phyloP scores from a whole-genome alignment of 495 filamentous ascomycete genomes.

The Cercophora samala region DNA sequence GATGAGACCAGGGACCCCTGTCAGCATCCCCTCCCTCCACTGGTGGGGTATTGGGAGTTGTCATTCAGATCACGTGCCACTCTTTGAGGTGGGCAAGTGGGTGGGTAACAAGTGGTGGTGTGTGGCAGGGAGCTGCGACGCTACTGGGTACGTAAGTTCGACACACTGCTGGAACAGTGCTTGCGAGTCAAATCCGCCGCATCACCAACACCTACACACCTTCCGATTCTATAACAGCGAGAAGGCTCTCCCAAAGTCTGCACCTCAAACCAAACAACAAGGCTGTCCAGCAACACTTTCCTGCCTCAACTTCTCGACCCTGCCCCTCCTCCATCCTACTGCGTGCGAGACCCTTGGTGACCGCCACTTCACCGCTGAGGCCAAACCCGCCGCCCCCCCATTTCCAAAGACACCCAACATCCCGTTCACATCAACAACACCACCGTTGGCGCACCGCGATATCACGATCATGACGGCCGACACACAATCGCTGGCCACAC shows the following conservation, averaged over 20 bases:
- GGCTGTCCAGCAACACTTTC: neutral
- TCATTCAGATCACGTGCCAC: neutral
- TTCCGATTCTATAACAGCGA: neutral
- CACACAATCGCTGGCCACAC: conserved; percentile 36
- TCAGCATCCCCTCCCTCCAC: neutral
- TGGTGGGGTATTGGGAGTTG: neutral
- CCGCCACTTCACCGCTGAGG: neutral
- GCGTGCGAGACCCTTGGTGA: neutral
- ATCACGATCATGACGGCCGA: conserved; percentile 31
- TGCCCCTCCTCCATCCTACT: neutral
- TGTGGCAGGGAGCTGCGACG: conserved; percentile 13
- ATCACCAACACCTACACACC: conserved; percentile 3
- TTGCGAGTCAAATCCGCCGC: conserved; percentile 20
- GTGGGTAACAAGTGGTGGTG: too few relatives aligned
- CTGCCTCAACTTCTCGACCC: neutral
- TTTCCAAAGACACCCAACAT: neutral
- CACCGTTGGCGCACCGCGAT: neutral
- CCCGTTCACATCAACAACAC: neutral
- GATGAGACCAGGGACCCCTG: neutral
- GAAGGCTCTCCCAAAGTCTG: too few relatives aligned
- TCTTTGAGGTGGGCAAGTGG: neutral
- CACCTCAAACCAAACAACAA: neutral
- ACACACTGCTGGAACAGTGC: conserved; percentile 9
- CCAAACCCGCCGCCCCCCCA: neutral
- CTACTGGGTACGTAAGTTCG: conserved; percentile 14